Base-by-base conservation (phyloP, 768 basidiomycete species). In the Lactarius hengduanensis region DNA sequence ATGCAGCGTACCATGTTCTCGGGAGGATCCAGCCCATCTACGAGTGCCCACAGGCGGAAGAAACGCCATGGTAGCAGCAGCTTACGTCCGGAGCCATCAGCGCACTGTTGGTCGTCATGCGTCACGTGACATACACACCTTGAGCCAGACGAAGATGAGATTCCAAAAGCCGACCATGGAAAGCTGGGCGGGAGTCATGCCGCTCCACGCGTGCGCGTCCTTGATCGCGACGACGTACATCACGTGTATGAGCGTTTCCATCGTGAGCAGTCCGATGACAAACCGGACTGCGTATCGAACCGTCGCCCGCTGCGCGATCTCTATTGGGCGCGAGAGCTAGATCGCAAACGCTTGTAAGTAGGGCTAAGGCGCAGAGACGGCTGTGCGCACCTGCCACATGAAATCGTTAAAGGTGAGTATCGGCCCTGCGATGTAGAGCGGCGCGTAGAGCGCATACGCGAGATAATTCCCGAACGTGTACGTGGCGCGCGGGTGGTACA, bases 1-100 rank as follows among this genome's bases (percentile, higher is more conserved):
- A 98, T 90, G 73, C 97, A 98, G n/a, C 97, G 85, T 15, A 99
- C 84, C 97, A 98, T 97, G 76, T 99, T 99, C 76, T 99, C 97
- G 0, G 96, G 97, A 0, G 94, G 91, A 71, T 97, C 93, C 40
- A 98, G 83, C 0, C 92, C 92, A 72, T 94, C 92, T 7, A 85
- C 75, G 26, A 98, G 79, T 2, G 96, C 89, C 94, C 96, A 98
- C 22, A 97, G 78, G 2, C 96, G 90, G 80, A 98, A 98, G 80
- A 97, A 97, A 13, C 96, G 84, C 96, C 96, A 98, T 0, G 95
- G 92, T 26, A 98, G 84, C 50, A 98, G 80, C 26, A 98, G 85
- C 96, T 98, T n/a, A 47, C 40, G 11, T 40, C 45, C 16, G 15
- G 22, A 47, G 54, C 34, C 34, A 34, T 34, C 34, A 34, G 34